A percentile compares a stretch with the other conserved stretches of the same genome.
Evolutionary conservation across 2,329 filamentous ascomycete genomes (phyloP).

Genomic region (Endocalyx cinctus): DNA sequence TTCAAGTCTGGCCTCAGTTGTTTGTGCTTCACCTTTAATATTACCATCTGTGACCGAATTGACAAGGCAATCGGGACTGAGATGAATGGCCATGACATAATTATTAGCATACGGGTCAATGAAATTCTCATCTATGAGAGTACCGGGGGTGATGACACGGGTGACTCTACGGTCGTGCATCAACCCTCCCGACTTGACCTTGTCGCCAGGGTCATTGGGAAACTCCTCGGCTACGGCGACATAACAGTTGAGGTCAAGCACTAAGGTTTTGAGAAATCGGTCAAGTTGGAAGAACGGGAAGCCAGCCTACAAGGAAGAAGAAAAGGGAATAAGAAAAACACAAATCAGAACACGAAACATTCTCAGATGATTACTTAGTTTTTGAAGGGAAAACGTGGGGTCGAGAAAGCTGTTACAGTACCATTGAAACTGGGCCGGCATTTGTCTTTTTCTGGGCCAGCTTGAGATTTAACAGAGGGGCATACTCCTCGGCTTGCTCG

Average conservation of each 20-base stretch:
- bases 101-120: slow-evolving; percentile 94
- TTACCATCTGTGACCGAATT: no score
- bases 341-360: slow-evolving; percentile 2
- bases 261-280: slow-evolving; percentile 85
- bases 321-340: slow-evolving; percentile 15
- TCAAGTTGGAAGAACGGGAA: slow-evolving; percentile 94
- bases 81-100: slow-evolving; percentile 78
- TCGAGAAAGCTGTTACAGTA: slow-evolving; percentile 32
- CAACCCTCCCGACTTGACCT: slow-evolving; percentile 69
- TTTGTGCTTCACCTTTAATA: slow-evolving; percentile 13
- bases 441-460: slow-evolving; percentile 76
- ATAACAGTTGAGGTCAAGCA: slow-evolving; percentile 84
- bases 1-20: slow-evolving; percentile 5
- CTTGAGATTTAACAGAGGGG: slow-evolving; percentile 82
- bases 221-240: slow-evolving; percentile 96
- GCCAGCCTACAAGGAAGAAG: slow-evolving; percentile 58
- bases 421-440: slow-evolving; percentile 79
- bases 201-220: slow-evolving; percentile 65
- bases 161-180: slow-evolving; percentile 82
- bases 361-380: background rate
- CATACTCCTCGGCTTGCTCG: slow-evolving; percentile 87
- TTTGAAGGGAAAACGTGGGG: background rate
- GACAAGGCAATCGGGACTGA: slow-evolving; percentile 32
- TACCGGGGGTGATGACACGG: slow-evolving; percentile 88
- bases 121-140: slow-evolving; percentile 94